Conservation (phyloP, 2,329 filamentous ascomycete genomes). For the Eutypella sp. region DNA sequence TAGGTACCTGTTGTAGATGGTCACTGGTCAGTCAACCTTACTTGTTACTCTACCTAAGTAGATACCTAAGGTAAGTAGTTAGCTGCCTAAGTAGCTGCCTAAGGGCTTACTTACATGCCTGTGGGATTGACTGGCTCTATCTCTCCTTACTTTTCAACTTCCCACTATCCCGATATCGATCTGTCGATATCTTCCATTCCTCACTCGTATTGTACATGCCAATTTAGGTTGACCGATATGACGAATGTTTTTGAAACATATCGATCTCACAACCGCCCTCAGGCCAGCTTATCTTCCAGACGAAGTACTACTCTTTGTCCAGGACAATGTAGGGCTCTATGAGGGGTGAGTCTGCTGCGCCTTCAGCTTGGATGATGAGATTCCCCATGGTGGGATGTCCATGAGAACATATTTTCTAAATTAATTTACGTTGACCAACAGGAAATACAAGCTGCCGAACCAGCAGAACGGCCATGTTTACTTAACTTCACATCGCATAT, state of each 20-base stretch:
- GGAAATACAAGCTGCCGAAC: slow-evolving; percentile 90
- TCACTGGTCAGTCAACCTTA: no score
- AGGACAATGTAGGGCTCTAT: slow-evolving; percentile 95
- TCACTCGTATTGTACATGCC: neutral
- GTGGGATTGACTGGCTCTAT: neutral
- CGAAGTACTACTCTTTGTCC: slow-evolving; percentile 92
- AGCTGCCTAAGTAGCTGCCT: neutral
- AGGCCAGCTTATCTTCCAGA: slow-evolving; percentile 88
- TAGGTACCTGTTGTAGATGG: no score
- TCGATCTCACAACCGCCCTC: slow-evolving; percentile 94
- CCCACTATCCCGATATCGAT: no score
- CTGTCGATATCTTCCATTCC: neutral
- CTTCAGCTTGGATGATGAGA: no score
- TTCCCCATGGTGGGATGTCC: no score
- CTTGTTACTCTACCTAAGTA: no score
- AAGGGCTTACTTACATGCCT: neutral
- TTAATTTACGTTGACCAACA: slow-evolving; percentile 32
- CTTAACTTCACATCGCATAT: slow-evolving; percentile 89
- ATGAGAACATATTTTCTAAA: neutral
- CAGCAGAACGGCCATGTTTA: slow-evolving; percentile 97
- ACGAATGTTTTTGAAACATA: slow-evolving; percentile 95
- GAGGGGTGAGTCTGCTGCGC: slow-evolving; percentile 68
- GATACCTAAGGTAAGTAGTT: neutral
- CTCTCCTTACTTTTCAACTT: no score
- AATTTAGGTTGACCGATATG: slow-evolving; percentile 34